A percentile compares a stretch with the other conserved stretches of the same genome.
These are phyloP conservation scores for Phlyctochytrium planicorne DNA, from an alignment of 192 early-diverging fungal species.

Conservation along the genomic window DNA sequence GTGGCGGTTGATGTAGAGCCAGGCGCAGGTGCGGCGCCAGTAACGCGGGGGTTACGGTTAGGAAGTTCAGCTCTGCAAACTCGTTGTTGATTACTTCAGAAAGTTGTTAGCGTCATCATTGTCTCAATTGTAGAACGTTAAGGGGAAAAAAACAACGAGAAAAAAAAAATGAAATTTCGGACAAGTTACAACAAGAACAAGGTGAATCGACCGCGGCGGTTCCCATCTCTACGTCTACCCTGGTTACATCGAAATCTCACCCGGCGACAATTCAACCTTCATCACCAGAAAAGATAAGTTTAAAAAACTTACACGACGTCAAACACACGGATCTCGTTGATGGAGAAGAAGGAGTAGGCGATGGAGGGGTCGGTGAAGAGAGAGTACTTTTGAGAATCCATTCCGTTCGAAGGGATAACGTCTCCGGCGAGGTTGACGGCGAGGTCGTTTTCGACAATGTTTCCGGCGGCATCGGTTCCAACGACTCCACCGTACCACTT, in stretches of 20 bases:
- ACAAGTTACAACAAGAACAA: no score
- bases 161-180: no score
- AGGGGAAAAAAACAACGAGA: no score
- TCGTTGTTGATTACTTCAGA: no score
- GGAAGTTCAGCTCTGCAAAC: not conserved
- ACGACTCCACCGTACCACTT: slow-evolving; percentile 31
- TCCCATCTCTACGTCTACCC: no score
- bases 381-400: slow-evolving; percentile 7
- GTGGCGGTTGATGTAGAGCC: not conserved
- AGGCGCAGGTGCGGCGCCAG: not conserved
- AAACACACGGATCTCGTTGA: slow-evolving; percentile 28
- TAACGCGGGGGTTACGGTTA: not conserved
- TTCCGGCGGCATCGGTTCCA: slow-evolving; percentile 9
- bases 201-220: no score
- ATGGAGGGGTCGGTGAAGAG: not conserved
- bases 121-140: no score
- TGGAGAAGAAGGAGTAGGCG: slow-evolving; percentile 19
- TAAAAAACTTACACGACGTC: not conserved
- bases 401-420: slow-evolving; percentile 7
- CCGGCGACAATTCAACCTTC: no score
- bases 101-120: no score
- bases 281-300: not conserved
- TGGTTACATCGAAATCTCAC: no score
- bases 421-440: slow-evolving; percentile 13
- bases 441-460: slow-evolving; percentile 13